Evolutionary conservation across 2,329 filamentous ascomycete species (phyloP), one percentile per base, ranked within the genome.

Genomic region (Nemania sp.): DNA sequence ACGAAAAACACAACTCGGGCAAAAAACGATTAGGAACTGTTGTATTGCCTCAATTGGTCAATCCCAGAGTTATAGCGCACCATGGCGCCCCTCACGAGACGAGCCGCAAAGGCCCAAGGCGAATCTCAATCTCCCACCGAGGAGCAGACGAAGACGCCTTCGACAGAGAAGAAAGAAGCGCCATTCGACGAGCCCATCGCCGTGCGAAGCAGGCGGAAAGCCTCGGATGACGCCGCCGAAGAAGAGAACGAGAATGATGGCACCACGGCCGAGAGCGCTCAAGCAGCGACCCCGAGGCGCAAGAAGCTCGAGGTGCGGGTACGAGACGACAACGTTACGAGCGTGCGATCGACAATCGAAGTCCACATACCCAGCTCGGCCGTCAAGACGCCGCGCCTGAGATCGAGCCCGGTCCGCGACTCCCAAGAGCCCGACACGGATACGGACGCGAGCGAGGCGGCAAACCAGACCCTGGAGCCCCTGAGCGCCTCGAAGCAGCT

Each of bases 401-500:
- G 53, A 21, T 55, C 63, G 34, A 62, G 50, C 42, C 53, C 62
- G 1, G 60, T 72, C 6, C 63, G 66, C 32, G 69, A 71, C 43
- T 69, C 70, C 10, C 65, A 72, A 56, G 68, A 55, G 2, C 57
- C 53, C 1, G 40, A 40, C 17, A 39, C 54, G 2, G 68, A 55
- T 2, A 58, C 53, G 1, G 40, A 40, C 20, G 43, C 54, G 2
- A 51, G 37, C 43, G 63, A 65, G 37, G 60, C 48, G 37, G 60
- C 48, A 34, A 49, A 40, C 39, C 32, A 43, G 42, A 37, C 54
- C 9, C 18, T 63, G 18, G 67, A 71, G 54, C 66, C 68, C n/a
- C 48, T 64, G 39, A 71, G 68, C 42, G 72, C 69, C 12, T 69
- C 71, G 54, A 72, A 67, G 59, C 72, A 74, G 50, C 53, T 74